Base-by-base conservation (phyloP, 1,139 yeast genomes). In the Kodamaea arcana region DNA sequence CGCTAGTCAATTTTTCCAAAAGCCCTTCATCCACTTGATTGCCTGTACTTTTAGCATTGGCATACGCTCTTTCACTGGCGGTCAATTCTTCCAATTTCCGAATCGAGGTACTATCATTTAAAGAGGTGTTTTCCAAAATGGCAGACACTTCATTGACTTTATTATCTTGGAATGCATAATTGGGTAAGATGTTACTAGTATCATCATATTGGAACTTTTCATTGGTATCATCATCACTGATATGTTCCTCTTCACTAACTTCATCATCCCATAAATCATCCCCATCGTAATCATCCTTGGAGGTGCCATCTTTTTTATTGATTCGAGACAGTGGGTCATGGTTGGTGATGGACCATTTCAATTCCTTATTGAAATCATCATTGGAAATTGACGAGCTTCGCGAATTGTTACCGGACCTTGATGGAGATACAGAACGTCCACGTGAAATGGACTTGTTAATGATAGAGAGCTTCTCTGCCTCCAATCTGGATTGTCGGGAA, bases 311-410 rank as follows among this genome's bases (percentile, higher is more conserved):
- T 26, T 35, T 30, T 9, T 36, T 38, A 24, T 33, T 39, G 35
- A 78, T 51, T 40, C 85, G 56, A 39, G 76, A 80, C 52, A 76
- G 77, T 0, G 86, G 86, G 45, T 80, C 84, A 40, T 67, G 75
- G 43, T 65, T 68, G 36, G 69, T 64, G 31, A 69, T 67, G 6
- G 72, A 64, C 75, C 75, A 69, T 42, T 72, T 72, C 37, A 70
- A 52, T 15, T 69, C 75, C 27, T 58, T 60, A 37, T 56, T 54
- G 39, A 48, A 56, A 24, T 64, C 72, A 34, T 65, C 72, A 29
- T 59, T 58, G 51, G 58, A 60, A 3, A 55, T 48, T n/a, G 72
- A 66, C 13, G 62, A 56, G 16, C 71, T 62, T 31, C 73, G 50
- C 33, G 60, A 52, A 33, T 54, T 54, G 37, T 50, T 49, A 13